Evolutionary conservation across 225 moss, liverwort and hornwort species (phyloP).

Genomic region (Climacium dendroides): DNA sequence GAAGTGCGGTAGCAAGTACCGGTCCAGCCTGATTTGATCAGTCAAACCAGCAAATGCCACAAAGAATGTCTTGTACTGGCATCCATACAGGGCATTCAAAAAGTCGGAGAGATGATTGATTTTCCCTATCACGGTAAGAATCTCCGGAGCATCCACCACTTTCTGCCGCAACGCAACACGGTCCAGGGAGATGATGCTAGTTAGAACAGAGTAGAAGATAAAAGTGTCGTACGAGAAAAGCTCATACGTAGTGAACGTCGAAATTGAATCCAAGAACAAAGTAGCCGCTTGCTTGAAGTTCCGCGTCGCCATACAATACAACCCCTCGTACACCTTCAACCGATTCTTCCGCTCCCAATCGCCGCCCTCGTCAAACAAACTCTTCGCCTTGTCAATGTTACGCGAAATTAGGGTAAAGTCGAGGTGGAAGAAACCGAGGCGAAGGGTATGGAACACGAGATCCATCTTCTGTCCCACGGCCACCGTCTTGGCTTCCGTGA

Average conservation of each 20-base stretch:
- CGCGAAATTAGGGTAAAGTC: slow-evolving; percentile 87
- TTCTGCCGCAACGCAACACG: slow-evolving; percentile 93
- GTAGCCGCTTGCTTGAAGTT: slow-evolving; percentile 92
- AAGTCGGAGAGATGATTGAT: slow-evolving; percentile 83
- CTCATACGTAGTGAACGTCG: slow-evolving; percentile 94
- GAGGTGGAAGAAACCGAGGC: slow-evolving; percentile 76
- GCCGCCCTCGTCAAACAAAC: slow-evolving; percentile 90
- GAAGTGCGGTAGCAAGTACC: slow-evolving; percentile 81
- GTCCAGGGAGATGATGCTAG: slow-evolving; percentile 91
- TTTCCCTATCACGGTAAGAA: slow-evolving; percentile 90
- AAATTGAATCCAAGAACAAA: slow-evolving; percentile 89
- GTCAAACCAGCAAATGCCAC: slow-evolving; percentile 95
- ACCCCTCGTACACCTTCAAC: slow-evolving; percentile 91
- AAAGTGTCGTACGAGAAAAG: slow-evolving; percentile 95
- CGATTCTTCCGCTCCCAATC: slow-evolving; percentile 99
- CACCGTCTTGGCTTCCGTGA: slow-evolving; percentile 92
- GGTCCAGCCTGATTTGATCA: slow-evolving; percentile 82
- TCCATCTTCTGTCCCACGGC: slow-evolving; percentile 99
- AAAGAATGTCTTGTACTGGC: slow-evolving; percentile 93
- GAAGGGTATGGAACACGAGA: slow-evolving; percentile 86
- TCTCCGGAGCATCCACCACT: slow-evolving; percentile 99
- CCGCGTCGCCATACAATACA: slow-evolving; percentile 93
- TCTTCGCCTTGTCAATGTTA: slow-evolving; percentile 97
- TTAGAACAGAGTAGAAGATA: slow-evolving; percentile 91
- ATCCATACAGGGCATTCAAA: slow-evolving; percentile 79